Evolutionary conservation across 345 rosid species (phyloP), one percentile per base, ranked within the genome.

Genomic region (Pelargonium nanum): DNA sequence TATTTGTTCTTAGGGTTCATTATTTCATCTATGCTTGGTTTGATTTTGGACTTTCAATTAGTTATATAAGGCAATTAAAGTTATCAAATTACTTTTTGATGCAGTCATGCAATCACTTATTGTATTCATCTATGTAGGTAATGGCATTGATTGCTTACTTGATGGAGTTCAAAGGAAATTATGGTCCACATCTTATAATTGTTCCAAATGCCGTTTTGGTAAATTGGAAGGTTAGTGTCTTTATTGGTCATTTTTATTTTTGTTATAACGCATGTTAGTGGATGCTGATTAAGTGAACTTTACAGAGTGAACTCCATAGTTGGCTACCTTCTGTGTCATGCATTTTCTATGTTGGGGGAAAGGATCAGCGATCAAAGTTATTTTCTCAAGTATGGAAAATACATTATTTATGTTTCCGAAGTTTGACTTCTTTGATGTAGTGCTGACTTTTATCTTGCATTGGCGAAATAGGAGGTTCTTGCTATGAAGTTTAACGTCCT

Each of bases 141-240:
- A 90, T 94, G 99, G 89, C 99, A 57, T 75, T 94, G 81, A 85
- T 94, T 81, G 99, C 99, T 72, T 88, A 90, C 80, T 78, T 94
- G 73, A 94, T 94, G 99, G 99, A 94, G 77, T 94, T 90, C 62
- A 94, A 94, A 73, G 97, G 99, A 61, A 94, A 94, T 76, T 88
- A 94, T 77, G 99, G 99, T 57, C 99, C 99, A 1, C 99, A 94
- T 83, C 99, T 94, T 76, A 94, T 94, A 60, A 88, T 94, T 68
- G 99, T 94, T 69, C 99, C 97, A 51, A 94, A 94, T 72, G 99
- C 99, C 70, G 99, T 94, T 63, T 65, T 94, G 67, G 99, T 94
- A 30, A 94, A 94, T 65, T 94, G 99, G 99, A 94, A 94, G 99
- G 99, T 94, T 70, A 56, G 89, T 77, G 60, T 15, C 51, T 58